Percentiles rank a stretch among this genome's conserved stretches.
These are phyloP conservation scores for Allium sativum DNA, from an alignment of 106 monocot species.

Conservation along the genomic window DNA sequence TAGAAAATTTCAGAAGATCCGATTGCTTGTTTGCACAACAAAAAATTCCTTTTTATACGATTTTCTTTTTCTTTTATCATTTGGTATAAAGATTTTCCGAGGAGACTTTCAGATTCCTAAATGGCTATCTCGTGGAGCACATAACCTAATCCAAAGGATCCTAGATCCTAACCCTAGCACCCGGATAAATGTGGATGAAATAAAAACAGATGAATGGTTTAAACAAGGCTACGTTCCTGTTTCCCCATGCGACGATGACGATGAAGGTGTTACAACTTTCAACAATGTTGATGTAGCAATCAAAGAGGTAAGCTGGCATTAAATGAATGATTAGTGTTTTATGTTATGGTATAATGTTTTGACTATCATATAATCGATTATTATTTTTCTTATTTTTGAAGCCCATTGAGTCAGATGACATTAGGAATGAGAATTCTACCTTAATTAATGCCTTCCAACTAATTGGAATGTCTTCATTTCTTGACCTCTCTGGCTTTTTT, in stretches of 20 bases:
- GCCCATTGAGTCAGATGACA: slow-evolving; percentile 20
- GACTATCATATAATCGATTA: not conserved
- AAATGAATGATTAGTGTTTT: not conserved
- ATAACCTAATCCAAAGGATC: slow-evolving; percentile 54
- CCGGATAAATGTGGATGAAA: slow-evolving; percentile 54
- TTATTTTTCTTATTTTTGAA: not conserved
- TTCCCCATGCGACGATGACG: slow-evolving; percentile 66
- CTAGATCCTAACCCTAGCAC: slow-evolving; percentile 81
- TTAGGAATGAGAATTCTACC: slow-evolving; percentile 6
- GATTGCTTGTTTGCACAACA: too few relatives aligned
- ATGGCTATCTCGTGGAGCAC: slow-evolving; percentile 62
- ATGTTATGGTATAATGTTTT: not conserved
- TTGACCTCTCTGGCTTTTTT: slow-evolving; percentile 49
- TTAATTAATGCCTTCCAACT: slow-evolving; percentile 41
- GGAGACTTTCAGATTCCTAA: slow-evolving; percentile 65
- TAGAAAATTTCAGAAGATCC: too few relatives aligned
- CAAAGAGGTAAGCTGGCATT: slow-evolving; percentile 32
- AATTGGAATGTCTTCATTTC: slow-evolving; percentile 45
- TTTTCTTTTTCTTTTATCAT: not conserved
- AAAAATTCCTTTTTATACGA: not conserved
- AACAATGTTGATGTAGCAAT: slow-evolving; percentile 13
- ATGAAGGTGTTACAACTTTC: slow-evolving; percentile 28
- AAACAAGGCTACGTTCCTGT: slow-evolving; percentile 57
- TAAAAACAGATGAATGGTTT: slow-evolving; percentile 86
- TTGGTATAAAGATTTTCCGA: slow-evolving; percentile 58